phyloP scores from a whole-genome alignment of 176 grass and related monocot species.

The Musa acuminata region DNA sequence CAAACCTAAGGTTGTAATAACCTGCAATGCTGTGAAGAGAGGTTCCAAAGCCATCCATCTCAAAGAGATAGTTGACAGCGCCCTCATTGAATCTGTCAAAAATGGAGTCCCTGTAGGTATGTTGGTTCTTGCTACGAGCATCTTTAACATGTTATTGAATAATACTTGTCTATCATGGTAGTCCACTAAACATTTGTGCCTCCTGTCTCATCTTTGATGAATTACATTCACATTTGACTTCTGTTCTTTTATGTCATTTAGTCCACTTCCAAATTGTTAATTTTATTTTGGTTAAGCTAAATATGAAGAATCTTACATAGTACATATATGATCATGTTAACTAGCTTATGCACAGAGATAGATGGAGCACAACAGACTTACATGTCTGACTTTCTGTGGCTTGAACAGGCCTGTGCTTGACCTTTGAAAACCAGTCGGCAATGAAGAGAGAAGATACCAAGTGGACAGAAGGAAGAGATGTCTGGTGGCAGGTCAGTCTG shows the following conservation, averaged over 20 bases:
- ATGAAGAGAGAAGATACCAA: slow-evolving; percentile 63
- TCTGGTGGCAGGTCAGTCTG: slow-evolving; percentile 86
- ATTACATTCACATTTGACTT: background rate
- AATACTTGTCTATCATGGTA: too few relatives aligned
- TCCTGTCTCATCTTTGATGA: background rate
- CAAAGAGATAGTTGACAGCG: slow-evolving; percentile 79
- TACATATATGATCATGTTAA: background rate
- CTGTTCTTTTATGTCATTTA: background rate
- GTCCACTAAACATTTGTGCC: too few relatives aligned
- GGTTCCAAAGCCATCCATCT: slow-evolving; percentile 66
- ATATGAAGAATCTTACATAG: background rate
- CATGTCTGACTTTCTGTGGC: background rate
- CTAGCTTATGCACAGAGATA: too few relatives aligned
- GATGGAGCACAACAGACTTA: too few relatives aligned
- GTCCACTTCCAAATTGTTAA: background rate
- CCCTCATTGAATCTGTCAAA: slow-evolving; percentile 46
- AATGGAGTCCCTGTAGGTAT: slow-evolving; percentile 69
- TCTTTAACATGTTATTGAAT: background rate
- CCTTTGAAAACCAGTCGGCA: slow-evolving; percentile 59
- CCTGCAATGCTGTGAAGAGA: slow-evolving; percentile 84
- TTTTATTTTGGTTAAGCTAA: background rate
- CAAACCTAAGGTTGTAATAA: slow-evolving; percentile 84
- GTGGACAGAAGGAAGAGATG: slow-evolving; percentile 61
- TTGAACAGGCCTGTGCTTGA: slow-evolving; percentile 69
- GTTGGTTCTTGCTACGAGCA: background rate